These are phyloP conservation scores for Macrophomina phaseolina DNA, from an alignment of 2,329 filamentous ascomycete species.

Conservation along the genomic window DNA sequence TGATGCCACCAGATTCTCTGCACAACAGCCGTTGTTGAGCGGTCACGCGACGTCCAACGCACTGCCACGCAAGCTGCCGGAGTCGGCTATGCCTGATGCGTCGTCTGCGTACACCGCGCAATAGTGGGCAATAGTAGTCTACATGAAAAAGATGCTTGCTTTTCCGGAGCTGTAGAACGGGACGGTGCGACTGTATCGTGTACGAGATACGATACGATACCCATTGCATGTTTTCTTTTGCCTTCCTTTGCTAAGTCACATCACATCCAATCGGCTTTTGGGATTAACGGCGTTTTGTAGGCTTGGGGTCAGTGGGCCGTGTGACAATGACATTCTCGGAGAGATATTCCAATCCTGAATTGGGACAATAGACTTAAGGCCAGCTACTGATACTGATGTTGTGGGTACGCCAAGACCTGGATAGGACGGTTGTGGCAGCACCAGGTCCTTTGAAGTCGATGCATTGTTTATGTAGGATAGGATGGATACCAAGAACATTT, in stretches of 20 bases:
- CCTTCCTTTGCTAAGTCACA: background rate
- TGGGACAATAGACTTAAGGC: constrained; percentile 5
- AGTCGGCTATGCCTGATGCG: constrained; percentile 10
- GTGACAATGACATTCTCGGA: background rate
- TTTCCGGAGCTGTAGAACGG: background rate
- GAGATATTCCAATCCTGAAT: background rate
- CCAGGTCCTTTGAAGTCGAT: background rate
- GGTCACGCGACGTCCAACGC: background rate
- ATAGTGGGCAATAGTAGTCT: too few relatives aligned
- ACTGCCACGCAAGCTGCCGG: background rate
- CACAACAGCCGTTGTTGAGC: background rate
- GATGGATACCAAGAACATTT: background rate
- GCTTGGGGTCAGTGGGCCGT: background rate
- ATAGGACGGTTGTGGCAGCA: background rate
- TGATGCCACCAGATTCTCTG: background rate
- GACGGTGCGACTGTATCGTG: constrained; percentile 19
- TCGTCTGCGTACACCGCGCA: background rate
- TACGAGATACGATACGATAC: constrained; percentile 22
- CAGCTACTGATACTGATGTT: background rate
- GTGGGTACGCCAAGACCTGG: background rate
- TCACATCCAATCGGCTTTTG: background rate
- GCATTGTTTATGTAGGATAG: constrained; percentile 18
- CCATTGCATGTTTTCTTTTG: background rate
- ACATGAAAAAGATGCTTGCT: background rate
- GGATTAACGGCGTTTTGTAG: constrained; percentile 1